Evolutionary conservation across 2,329 filamentous ascomycete species (phyloP).

Genomic region (Periconia digitata): DNA sequence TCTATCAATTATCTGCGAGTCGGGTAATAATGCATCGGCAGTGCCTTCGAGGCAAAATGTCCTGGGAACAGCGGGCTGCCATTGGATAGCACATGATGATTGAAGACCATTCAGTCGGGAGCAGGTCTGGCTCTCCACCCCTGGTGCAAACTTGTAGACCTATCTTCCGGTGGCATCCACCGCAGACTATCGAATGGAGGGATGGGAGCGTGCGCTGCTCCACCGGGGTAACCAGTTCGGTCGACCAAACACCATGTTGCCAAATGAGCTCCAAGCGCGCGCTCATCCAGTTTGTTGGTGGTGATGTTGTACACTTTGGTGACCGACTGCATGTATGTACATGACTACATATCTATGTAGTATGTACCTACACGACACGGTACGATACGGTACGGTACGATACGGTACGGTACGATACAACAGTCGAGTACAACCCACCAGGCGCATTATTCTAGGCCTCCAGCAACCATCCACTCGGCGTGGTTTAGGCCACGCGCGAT

Average conservation of each 20-base stretch:
- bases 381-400: no score
- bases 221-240: background rate
- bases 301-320: no score
- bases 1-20: slow-evolving; percentile 15
- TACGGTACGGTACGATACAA: no score
- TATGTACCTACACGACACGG: no score
- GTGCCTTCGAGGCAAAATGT: slow-evolving; percentile 1
- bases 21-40: slow-evolving; percentile 25
- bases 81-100: background rate
- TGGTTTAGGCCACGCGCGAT: no score
- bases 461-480: no score
- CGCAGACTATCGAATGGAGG: background rate
- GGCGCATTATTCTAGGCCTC: no score
- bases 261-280: background rate
- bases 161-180: no score
- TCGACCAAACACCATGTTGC: background rate
- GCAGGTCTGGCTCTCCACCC: background rate
- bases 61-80: background rate
- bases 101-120: background rate
- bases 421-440: no score
- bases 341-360: no score
- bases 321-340: no score
- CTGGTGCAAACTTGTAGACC: background rate
- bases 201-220: background rate
- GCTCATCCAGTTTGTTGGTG: background rate